Percentiles rank a stretch among this genome's conserved stretches.
These are phyloP conservation scores for Fennellomyces sp. DNA, from an alignment of 371 early-diverging fungal species.

Conservation along the genomic window DNA sequence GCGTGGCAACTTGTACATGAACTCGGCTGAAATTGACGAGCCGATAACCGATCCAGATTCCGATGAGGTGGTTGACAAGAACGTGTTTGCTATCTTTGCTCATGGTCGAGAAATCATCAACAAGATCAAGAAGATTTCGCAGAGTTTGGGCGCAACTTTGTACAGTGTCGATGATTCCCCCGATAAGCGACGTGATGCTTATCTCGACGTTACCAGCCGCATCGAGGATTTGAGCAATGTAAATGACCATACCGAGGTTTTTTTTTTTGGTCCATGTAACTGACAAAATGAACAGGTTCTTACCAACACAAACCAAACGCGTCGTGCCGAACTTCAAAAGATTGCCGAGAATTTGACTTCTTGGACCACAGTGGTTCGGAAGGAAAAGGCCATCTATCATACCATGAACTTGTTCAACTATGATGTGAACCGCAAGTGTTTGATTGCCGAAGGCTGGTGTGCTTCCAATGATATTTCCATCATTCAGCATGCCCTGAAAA, in stretches of 20 bases:
- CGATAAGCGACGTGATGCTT: conserved; percentile 85
- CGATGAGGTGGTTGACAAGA: conserved; percentile 88
- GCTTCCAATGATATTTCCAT: conserved; percentile 81
- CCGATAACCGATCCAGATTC: conserved; percentile 74
- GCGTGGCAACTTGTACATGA: conserved; percentile 97
- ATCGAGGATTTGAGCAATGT: conserved; percentile 58
- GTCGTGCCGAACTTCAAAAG: conserved; percentile 80
- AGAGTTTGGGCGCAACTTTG: conserved; percentile 93
- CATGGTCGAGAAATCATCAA: conserved; percentile 90
- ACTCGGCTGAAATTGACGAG: conserved; percentile 93
- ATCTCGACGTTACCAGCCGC: conserved; percentile 65
- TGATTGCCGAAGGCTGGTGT: conserved; percentile 98
- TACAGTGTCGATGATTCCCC: conserved; percentile 85
- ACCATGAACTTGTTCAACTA: conserved; percentile 95
- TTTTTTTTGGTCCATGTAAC: conserved; percentile 5
- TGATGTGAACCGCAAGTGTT: conserved; percentile 88
- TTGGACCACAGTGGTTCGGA: conserved; percentile 91
- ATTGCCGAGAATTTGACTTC: conserved; percentile 82
- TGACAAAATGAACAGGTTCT: conserved; percentile 55
- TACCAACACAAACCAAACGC: conserved; percentile 83
- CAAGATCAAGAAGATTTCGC: conserved; percentile 93
- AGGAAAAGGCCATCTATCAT: conserved; percentile 98
- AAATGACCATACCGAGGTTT: background rate
- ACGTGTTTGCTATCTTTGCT: conserved; percentile 96
- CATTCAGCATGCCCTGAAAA: conserved; percentile 81